Conservation (phyloP, 176 grass and related monocot genomes). For the Guadua angustifolia region DNA sequence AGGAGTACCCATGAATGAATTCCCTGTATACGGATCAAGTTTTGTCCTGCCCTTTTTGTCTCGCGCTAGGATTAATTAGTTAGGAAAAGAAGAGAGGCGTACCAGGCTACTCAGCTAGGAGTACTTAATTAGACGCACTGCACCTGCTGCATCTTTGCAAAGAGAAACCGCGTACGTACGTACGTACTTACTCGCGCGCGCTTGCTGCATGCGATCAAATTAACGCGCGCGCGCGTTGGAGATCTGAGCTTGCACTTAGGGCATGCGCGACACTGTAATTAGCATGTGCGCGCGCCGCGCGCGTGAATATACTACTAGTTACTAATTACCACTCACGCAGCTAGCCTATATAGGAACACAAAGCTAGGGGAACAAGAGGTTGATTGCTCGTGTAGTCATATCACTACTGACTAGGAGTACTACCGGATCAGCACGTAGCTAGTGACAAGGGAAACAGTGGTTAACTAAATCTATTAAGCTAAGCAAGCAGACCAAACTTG, state of each 20-base stretch:
- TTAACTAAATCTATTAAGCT: not conserved
- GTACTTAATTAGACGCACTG: not conserved
- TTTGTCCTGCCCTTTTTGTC: no score
- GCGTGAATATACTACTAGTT: not conserved
- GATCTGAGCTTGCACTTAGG: not conserved
- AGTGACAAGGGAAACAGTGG: not conserved
- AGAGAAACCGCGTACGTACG: not conserved
- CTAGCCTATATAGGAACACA: no score
- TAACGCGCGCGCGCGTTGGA: conserved; percentile 28
- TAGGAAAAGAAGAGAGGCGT: not conserved
- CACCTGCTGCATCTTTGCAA: not conserved
- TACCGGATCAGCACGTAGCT: not conserved
- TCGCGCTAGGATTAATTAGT: not conserved
- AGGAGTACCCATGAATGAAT: no score
- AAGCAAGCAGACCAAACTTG: not conserved
- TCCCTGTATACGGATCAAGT: no score
- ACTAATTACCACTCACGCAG: not conserved
- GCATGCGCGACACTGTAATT: not conserved
- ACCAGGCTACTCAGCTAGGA: not conserved
- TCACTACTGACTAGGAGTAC: not conserved
- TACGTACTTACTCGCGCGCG: not conserved
- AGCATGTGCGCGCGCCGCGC: conserved; percentile 58
- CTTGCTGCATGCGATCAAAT: not conserved
- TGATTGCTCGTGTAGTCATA: not conserved
- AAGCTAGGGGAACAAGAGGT: not conserved